These are phyloP conservation scores for Aspergillus saccharolyticus DNA, from an alignment of 495 filamentous ascomycete genomes.

Conservation along the genomic window DNA sequence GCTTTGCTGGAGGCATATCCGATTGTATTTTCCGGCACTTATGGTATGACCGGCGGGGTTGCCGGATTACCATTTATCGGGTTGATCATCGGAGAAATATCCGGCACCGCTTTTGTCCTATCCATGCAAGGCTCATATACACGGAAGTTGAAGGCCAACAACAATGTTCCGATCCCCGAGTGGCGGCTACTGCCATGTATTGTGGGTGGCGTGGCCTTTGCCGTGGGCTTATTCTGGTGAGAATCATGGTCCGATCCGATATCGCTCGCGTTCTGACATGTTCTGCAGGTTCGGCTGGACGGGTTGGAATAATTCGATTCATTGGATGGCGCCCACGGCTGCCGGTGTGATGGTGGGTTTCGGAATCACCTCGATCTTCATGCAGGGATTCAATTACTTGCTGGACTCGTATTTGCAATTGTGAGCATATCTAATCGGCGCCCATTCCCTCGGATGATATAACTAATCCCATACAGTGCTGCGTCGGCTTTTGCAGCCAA, in stretches of 20 bases:
- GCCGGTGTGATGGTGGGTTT: constrained; percentile 25
- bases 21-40: constrained; percentile 26
- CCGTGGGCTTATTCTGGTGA: constrained; percentile 50
- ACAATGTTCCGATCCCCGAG: constrained; percentile 25
- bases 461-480: constrained; percentile 39
- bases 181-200: constrained; percentile 40
- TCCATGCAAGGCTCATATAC: constrained; percentile 21
- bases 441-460: constrained; percentile 10
- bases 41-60: constrained; percentile 26
- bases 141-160: constrained; percentile 24
- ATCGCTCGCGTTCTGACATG: constrained; percentile 2
- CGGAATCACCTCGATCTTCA: constrained; percentile 28
- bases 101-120: constrained; percentile 21
- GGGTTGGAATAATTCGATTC: constrained; percentile 24
- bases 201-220: constrained; percentile 42
- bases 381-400: constrained; percentile 33
- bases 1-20: constrained; percentile 30
- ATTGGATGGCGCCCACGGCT: constrained; percentile 28
- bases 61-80: constrained; percentile 29
- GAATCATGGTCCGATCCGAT: background rate
- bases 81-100: constrained; percentile 27
- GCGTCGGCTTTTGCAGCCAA: constrained; percentile 83
- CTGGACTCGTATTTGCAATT: constrained; percentile 52
- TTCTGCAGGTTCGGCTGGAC: constrained; percentile 35
- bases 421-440: constrained; percentile 38